phyloP scores from a whole-genome alignment of 2,329 filamentous ascomycete species.

The Aureobasidium mangrovei region DNA sequence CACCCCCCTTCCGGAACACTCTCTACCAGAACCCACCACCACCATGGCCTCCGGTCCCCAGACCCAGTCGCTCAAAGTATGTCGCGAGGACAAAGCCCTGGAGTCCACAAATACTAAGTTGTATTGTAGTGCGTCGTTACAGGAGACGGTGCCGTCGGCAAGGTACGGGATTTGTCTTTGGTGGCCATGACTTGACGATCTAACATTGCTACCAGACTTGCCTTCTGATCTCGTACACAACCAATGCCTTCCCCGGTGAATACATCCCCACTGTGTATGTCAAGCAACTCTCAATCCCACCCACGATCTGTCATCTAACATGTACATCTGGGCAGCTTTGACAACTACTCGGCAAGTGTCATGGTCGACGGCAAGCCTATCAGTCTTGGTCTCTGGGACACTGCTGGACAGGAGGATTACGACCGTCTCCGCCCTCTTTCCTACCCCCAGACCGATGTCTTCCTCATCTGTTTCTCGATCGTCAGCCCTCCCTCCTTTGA shows the following conservation, averaged over 20 bases:
- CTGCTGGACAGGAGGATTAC: conserved; percentile 96
- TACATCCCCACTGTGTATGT: conserved; percentile 96
- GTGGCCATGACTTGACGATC: conserved; percentile 14
- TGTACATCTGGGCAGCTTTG: conserved; percentile 55
- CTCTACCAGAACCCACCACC: neutral
- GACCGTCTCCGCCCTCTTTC: conserved; percentile 89
- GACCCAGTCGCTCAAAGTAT: conserved; percentile 86
- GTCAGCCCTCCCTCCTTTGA: conserved; percentile 96
- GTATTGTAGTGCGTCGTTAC: conserved; percentile 82
- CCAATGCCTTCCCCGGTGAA: conserved; percentile 98
- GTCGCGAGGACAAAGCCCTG: neutral
- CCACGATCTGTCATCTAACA: neutral
- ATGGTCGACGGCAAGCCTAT: conserved; percentile 99
- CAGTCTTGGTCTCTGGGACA: conserved; percentile 96
- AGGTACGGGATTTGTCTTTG: conserved; percentile 53
- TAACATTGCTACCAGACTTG: conserved; percentile 61
- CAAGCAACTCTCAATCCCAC: conserved; percentile 4
- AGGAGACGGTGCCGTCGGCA: conserved; percentile 97
- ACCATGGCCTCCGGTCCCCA: conserved; percentile 66
- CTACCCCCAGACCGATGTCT: conserved; percentile 97
- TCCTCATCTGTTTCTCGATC: conserved; percentile 97
- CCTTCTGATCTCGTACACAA: conserved; percentile 97
- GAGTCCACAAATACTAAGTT: conserved; percentile 14
- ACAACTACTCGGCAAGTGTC: conserved; percentile 98
- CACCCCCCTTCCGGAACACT: neutral